Percentiles rank a stretch among this genome's conserved stretches.
Conservation (phyloP, 73 alveolate species). For the Tetrahymena elliotti region DNA sequence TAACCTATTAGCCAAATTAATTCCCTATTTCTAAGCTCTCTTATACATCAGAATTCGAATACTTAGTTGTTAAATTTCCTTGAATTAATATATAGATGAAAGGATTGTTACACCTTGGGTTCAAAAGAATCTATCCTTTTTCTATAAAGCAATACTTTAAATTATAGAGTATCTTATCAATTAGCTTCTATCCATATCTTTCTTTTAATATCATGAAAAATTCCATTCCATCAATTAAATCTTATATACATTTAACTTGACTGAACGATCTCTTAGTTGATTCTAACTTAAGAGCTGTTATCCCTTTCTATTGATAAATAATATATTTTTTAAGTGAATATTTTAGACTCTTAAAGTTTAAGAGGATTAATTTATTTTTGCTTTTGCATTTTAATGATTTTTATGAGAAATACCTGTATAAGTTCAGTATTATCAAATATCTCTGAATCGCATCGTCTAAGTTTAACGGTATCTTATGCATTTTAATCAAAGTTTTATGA, state of each 20-base stretch:
- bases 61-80: not conserved
- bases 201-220: not conserved
- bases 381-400: not conserved
- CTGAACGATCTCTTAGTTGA: not conserved
- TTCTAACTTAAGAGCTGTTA: not conserved
- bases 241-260: not conserved
- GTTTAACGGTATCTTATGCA: not conserved
- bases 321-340: too few relatives aligned
- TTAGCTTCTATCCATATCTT: not conserved
- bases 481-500: not conserved
- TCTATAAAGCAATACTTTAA: not conserved
- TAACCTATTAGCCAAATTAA: not conserved
- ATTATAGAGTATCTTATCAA: not conserved
- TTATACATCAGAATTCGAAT: not conserved
- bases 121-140: not conserved
- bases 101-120: not conserved
- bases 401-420: not conserved
- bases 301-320: not conserved
- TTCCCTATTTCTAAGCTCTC: not conserved
- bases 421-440: not conserved
- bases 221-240: not conserved
- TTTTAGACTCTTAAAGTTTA: too few relatives aligned
- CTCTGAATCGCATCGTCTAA: not conserved
- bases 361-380: not conserved
- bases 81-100: not conserved